Percentiles rank a stretch among this genome's conserved stretches.
These are phyloP conservation scores for Crithidia thermophila DNA, from an alignment of 208 protist genomes.

Conservation along the genomic window DNA sequence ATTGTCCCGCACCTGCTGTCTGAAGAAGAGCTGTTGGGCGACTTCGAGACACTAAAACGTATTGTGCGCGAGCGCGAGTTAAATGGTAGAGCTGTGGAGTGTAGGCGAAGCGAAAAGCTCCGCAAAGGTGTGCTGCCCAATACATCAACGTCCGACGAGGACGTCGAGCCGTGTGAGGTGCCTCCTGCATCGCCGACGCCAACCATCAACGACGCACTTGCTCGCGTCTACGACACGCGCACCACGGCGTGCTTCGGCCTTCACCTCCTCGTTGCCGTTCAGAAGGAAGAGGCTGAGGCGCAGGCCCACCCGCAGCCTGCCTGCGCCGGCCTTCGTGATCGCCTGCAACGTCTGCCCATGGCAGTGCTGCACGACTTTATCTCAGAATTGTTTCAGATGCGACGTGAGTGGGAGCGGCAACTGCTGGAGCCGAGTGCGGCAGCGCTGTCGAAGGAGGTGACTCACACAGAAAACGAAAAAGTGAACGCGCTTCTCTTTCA, in stretches of 20 bases:
- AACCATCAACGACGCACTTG: neutral
- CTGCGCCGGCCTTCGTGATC: conserved; percentile 7
- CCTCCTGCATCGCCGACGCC: neutral
- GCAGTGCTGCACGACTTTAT: conserved; percentile 25
- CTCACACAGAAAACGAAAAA: neutral
- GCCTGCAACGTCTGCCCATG: conserved; percentile 29
- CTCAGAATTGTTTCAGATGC: conserved; percentile 9
- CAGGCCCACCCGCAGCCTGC: neutral
- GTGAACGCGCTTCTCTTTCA: conserved; percentile 52
- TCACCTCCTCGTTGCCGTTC: conserved; percentile 20
- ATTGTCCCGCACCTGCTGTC: conserved; percentile 4
- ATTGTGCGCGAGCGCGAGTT: conserved; percentile 20
- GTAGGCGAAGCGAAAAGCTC: neutral
- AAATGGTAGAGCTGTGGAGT: neutral
- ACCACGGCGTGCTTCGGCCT: conserved; percentile 17
- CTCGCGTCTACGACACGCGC: conserved; percentile 9
- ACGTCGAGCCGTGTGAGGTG: neutral
- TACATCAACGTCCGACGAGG: neutral
- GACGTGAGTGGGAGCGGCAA: conserved; percentile 22
- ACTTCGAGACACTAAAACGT: neutral
- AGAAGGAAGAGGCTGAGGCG: conserved; percentile 8
- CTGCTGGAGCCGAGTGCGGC: conserved; percentile 15
- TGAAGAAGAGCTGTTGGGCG: conserved; percentile 1
- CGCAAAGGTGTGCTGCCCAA: no score
- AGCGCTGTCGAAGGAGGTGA: conserved; percentile 6